Evolutionary conservation across 202 grass and related monocot species (phyloP), one percentile per base, ranked within the genome.

Genomic region (Carex sylvatica): DNA sequence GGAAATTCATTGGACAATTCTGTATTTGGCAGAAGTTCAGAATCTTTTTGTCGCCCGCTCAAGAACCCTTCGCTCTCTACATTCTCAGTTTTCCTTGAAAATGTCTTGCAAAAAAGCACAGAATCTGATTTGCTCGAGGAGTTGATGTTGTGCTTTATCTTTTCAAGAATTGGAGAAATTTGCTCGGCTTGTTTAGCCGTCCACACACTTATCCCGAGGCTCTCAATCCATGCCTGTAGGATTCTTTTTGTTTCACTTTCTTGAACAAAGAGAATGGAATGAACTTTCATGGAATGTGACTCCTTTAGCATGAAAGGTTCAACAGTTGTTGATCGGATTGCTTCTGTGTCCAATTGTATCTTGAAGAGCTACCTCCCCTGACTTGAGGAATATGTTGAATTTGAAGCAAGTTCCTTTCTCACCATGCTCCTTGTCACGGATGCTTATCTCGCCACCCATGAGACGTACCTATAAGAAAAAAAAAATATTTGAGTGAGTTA

Each of bases 401-500:
- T 83, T 85, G 26, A 98, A 93, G 69, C 95, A 94, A 36, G 87
- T 91, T 47, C 95, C 95, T 9, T 26, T 76, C 75, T 92, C 90
- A 52, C 83, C 84, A 19, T 79, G 84, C 20, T 88, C 85, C 38
- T 91, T 91, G 18, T 98, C 90, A 60, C 87, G 77, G 36, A 98
- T 98, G 54, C 82, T 87, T 14, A 98, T 98, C 70, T 98, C 95
- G 6, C 95, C 92, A 16, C 95, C 92, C 95, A 94, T 91, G 30
- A 98, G 24, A 46, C 95, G 90, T 68, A 98, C 95, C 95, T 94
- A 33, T 23, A 51, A 74, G 46, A 54, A 75, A 12, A 3, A 35
- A 22, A 49, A 13, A 13, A 18, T 16, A 55, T 40, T 22, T 30
- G 26, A 31, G 8, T 77, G 7, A 30, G 26, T 81, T 81, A 2